Percentiles rank a stretch among this genome's conserved stretches.
These are phyloP conservation scores for Saxophila tyrrhenica DNA, from an alignment of 495 filamentous ascomycete genomes.

Conservation along the genomic window DNA sequence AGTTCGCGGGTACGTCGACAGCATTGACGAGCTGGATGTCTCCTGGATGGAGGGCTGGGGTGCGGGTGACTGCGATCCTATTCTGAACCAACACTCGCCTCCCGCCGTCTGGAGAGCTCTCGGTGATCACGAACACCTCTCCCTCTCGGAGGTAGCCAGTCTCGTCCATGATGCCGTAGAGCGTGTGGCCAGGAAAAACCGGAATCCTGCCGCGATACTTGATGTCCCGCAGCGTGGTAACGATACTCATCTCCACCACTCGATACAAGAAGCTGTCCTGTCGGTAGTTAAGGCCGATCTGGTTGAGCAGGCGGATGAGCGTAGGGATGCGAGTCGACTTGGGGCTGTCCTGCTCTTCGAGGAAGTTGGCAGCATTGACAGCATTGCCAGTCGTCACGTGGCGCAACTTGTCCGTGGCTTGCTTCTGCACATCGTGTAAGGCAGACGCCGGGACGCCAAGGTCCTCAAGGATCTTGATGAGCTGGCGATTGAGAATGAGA, in stretches of 20 bases:
- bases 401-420: conserved; percentile 46
- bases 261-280: conserved; percentile 53
- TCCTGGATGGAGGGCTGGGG: conserved; percentile 67
- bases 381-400: conserved; percentile 38
- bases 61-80: conserved; percentile 51
- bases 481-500: conserved; percentile 59
- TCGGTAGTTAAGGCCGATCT: conserved; percentile 47
- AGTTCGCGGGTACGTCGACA: conserved; percentile 42
- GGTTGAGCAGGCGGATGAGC: conserved; percentile 44
- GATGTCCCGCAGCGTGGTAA: conserved; percentile 54
- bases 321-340: conserved; percentile 42
- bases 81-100: conserved; percentile 20
- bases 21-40: conserved; percentile 58
- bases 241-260: conserved; percentile 51
- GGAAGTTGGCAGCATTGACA: conserved; percentile 49
- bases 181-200: conserved; percentile 48
- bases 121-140: conserved; percentile 49
- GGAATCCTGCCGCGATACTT: conserved; percentile 69
- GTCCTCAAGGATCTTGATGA: conserved; percentile 79
- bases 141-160: conserved; percentile 55
- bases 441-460: conserved; percentile 40
- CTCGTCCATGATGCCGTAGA: conserved; percentile 79
- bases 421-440: conserved; percentile 51
- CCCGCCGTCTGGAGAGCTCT: conserved; percentile 23
- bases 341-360: conserved; percentile 45